Conservation (phyloP, 805 yeast species). For the Saccharomycopsis vini region DNA sequence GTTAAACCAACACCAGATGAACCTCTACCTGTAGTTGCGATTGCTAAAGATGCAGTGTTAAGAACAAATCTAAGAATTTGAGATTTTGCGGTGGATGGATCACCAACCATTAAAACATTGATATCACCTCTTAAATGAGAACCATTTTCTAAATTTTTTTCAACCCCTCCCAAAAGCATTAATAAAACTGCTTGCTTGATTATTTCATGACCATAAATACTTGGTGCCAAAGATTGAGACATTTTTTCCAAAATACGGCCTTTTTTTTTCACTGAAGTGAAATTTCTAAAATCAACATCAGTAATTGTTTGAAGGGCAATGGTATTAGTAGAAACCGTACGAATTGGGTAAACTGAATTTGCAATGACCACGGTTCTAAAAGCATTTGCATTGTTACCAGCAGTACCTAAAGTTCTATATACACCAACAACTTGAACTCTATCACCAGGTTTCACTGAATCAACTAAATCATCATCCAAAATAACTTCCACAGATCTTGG, state of each 20-base stretch:
- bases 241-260: slow-evolving; percentile 67
- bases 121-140: slow-evolving; percentile 98
- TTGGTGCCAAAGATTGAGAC: slow-evolving; percentile 86
- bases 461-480: slow-evolving; percentile 93
- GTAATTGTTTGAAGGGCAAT: slow-evolving; percentile 61
- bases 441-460: slow-evolving; percentile 89
- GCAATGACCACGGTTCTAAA: slow-evolving; percentile 81
- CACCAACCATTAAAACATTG: slow-evolving; percentile 94
- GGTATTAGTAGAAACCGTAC: slow-evolving; percentile 80
- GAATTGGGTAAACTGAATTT: slow-evolving; percentile 81
- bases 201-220: slow-evolving; percentile 87
- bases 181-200: slow-evolving; percentile 86
- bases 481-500: slow-evolving; percentile 89
- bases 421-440: slow-evolving; percentile 91
- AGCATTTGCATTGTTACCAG: slow-evolving; percentile 47
- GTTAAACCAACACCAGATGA: slow-evolving; percentile 99
- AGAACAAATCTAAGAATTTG: slow-evolving; percentile 90
- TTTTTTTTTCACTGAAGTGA: slow-evolving; percentile 67
- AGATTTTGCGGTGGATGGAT: slow-evolving; percentile 96
- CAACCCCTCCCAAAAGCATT: slow-evolving; percentile 89
- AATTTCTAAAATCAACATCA: slow-evolving; percentile 77
- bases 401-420: slow-evolving; percentile 83
- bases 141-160: slow-evolving; percentile 88
- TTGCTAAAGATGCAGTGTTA: slow-evolving; percentile 90
- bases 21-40: slow-evolving; percentile 98